Conservation (phyloP, 2,329 filamentous ascomycete genomes). For the Emmonsiellopsis sp. region DNA sequence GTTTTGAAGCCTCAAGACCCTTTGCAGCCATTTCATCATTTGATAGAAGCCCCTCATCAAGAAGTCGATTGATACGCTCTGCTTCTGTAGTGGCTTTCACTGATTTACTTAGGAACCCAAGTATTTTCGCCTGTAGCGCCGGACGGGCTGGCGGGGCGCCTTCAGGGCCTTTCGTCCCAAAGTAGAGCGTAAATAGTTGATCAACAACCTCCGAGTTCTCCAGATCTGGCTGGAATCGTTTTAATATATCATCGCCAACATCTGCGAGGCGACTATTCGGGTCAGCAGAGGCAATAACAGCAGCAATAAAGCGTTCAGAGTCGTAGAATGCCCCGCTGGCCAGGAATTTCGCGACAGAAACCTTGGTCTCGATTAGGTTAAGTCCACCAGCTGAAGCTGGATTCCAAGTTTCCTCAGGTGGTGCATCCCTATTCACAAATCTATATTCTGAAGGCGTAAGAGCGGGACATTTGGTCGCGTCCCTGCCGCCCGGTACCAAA, state of each 20-base stretch:
- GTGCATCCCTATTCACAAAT: constrained; percentile 56
- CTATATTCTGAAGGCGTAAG: constrained; percentile 57
- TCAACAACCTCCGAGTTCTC: constrained; percentile 58
- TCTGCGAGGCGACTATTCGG: constrained; percentile 65
- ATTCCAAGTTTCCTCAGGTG: constrained; percentile 49
- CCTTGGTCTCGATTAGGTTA: constrained; percentile 61
- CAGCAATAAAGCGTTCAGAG: constrained; percentile 71
- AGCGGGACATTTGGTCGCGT: constrained; percentile 46
- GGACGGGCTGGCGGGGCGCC: constrained; percentile 46
- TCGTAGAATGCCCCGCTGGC: constrained; percentile 81
- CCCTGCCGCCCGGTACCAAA: constrained; percentile 44
- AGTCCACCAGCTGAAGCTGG: constrained; percentile 51
- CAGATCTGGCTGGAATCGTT: constrained; percentile 60
- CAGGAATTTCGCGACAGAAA: constrained; percentile 60
- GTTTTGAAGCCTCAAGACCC: constrained; percentile 66
- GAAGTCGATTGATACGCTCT: constrained; percentile 57
- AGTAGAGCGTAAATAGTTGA: constrained; percentile 64
- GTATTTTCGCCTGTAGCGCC: constrained; percentile 66
- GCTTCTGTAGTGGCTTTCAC: constrained; percentile 61
- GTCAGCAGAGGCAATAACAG: constrained; percentile 74
- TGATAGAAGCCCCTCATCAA: constrained; percentile 55
- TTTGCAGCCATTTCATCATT: constrained; percentile 34
- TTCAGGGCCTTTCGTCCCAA: constrained; percentile 43
- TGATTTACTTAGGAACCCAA: constrained; percentile 70
- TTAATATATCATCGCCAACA: constrained; percentile 83